phyloP scores from a whole-genome alignment of 1,284 basidiomycete species.

The Athelia psychrophila region DNA sequence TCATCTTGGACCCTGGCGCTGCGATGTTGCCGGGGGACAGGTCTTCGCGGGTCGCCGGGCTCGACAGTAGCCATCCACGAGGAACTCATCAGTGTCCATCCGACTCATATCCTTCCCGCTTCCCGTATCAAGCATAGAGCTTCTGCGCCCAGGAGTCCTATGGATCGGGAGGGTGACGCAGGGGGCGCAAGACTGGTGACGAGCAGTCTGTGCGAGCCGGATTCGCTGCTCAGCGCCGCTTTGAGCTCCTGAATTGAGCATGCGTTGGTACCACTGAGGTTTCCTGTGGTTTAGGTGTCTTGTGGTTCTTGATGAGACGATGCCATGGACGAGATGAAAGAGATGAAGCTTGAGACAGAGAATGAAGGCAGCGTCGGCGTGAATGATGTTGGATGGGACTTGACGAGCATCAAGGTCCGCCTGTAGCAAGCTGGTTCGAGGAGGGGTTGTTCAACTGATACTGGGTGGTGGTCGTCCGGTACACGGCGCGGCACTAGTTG shows the following conservation, averaged over 20 bases:
- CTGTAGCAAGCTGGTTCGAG: neutral
- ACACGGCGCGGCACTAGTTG: no score
- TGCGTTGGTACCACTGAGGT: no score
- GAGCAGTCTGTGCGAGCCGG: conserved; percentile 38
- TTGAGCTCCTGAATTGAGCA: conserved; percentile 63
- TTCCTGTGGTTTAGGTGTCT: no score
- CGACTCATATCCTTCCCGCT: conserved; percentile 75
- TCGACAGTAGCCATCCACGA: no score
- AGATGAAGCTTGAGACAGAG: no score
- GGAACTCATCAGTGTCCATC: no score
- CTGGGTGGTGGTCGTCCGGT: no score
- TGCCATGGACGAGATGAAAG: conserved; percentile 2
- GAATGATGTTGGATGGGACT: conserved; percentile 32
- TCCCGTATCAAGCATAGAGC: conserved; percentile 40
- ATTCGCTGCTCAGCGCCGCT: conserved; percentile 56
- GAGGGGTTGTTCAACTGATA: no score
- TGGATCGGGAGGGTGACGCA: conserved; percentile 53
- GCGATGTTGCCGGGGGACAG: conserved; percentile 55
- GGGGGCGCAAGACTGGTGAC: conserved; percentile 43
- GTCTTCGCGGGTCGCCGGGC: conserved; percentile 45
- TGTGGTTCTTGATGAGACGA: conserved; percentile 26
- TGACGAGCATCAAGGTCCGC: neutral
- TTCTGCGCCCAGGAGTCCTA: conserved; percentile 37
- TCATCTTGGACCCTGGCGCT: conserved; percentile 73
- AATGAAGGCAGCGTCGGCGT: conserved; percentile 54